Conservation (phyloP, 805 yeast genomes). For the Wickerhamomyces chambardii region DNA sequence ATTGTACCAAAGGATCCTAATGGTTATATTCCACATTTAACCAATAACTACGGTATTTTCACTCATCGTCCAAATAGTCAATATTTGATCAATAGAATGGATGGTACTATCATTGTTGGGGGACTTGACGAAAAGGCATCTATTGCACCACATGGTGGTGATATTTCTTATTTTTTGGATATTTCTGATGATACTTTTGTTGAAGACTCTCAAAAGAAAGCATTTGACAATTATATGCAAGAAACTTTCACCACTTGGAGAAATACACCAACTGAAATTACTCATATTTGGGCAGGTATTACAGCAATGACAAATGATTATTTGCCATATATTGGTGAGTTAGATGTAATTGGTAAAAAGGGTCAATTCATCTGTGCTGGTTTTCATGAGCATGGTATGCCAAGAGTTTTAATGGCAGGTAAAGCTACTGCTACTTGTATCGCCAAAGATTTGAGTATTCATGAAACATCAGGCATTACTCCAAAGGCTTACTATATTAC, state of each 20-base stretch:
- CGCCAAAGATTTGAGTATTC: constrained; percentile 4
- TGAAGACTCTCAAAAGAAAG: constrained; percentile 14
- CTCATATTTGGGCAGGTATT: constrained; percentile 35
- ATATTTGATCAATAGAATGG: constrained; percentile 28
- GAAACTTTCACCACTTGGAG: constrained; percentile 24
- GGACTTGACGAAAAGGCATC: constrained; percentile 12
- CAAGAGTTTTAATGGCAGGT: constrained; percentile 32
- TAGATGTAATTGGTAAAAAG: constrained; percentile 16
- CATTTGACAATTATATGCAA: constrained; percentile 22
- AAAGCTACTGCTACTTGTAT: constrained; percentile 26
- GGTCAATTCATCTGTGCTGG: constrained; percentile 35
- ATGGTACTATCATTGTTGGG: constrained; percentile 29
- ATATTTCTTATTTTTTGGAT: constrained; percentile 17
- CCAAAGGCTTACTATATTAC: constrained; percentile 10
- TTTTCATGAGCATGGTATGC: constrained; percentile 45
- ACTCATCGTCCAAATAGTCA: constrained; percentile 18
- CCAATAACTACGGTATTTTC: constrained; percentile 24
- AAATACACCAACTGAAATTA: constrained; percentile 13
- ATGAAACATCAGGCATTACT: constrained; percentile 9
- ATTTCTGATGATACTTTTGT: constrained; percentile 25
- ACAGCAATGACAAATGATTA: constrained; percentile 33
- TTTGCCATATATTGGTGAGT: constrained; percentile 34
- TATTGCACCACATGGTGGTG: constrained; percentile 3
- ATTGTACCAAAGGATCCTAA: constrained; percentile 16
- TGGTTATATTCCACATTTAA: constrained; percentile 20